phyloP scores from a whole-genome alignment of 345 rosid genomes.

The Zanthoxylum bungeanum region DNA sequence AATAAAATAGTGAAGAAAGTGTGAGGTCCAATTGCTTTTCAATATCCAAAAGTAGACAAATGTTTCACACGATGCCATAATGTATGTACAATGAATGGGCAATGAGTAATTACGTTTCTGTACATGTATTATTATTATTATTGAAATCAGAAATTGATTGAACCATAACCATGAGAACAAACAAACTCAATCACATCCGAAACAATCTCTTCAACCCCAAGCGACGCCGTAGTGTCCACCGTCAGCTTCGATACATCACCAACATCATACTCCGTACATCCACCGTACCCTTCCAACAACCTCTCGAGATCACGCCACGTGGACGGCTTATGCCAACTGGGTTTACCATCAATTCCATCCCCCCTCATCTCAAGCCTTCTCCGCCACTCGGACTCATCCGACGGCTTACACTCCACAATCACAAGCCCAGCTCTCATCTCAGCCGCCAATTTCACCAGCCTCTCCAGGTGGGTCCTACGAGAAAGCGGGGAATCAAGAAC shows the following conservation, averaged over 20 bases:
- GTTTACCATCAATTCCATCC: background rate
- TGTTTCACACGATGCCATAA: too few species aligned
- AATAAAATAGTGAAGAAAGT: too few species aligned
- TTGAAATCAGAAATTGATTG: too few species aligned
- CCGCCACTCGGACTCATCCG: constrained; percentile 50
- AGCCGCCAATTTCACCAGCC: constrained; percentile 31
- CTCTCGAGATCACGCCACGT: constrained; percentile 59
- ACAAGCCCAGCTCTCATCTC: constrained; percentile 32
- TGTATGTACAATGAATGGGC: too few species aligned
- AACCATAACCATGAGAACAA: background rate
- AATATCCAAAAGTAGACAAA: too few species aligned
- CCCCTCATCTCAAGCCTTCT: constrained; percentile 47
- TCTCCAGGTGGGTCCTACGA: constrained; percentile 40
- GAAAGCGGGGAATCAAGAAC: constrained; percentile 66
- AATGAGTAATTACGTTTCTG: too few species aligned
- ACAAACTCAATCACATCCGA: constrained; percentile 37
- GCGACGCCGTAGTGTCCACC: constrained; percentile 45
- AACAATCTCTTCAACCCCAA: constrained; percentile 26
- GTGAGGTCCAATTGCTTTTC: too few species aligned
- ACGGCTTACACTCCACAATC: constrained; percentile 53
- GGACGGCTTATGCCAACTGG: constrained; percentile 66
- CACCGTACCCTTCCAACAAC: constrained; percentile 49
- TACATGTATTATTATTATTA: too few species aligned
- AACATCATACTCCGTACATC: constrained; percentile 54
- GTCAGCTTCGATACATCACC: constrained; percentile 49